Evolutionary conservation across 192 early-diverging fungal genomes (phyloP), one percentile per base, ranked within the genome.

Genomic region (Coemansia sp.): DNA sequence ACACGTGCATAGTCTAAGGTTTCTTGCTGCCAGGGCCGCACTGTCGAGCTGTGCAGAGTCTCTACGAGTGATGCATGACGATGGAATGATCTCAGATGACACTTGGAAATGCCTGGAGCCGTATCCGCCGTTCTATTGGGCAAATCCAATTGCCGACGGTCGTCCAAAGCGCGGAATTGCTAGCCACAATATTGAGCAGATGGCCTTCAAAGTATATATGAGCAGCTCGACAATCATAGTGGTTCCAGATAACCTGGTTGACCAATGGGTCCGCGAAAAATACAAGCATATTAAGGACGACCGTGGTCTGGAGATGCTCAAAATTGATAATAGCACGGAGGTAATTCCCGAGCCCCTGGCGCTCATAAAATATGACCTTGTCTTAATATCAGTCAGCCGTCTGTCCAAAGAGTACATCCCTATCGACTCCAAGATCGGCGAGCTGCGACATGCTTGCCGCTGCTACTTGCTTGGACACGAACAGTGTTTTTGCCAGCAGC

Each of bases 241-340:
- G 47, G 89, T 91, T n/a, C 90, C 90, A 3, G 90, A 91, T 66
- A 88, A 87, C 47, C 64, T 94, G 8, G 63, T 89, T 4, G 87
- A 85, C 11, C 92, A 94, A 62, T 94, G 92, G 92, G 69, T 71
- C 12, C 80, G 73, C n/a, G 90, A 94, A 73, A 82, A 92, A 23
- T 89, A 90, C 75, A 91, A 90, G 70, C 83, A 85, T 58, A 58
- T 68, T 8, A 59, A 68, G 50, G 70, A 74, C 15, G 43, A 50
- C 14, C 32, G 60, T 22, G 77, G 74, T 0, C 43, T 76, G n/a
- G 75, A 75, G 27, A 45, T 67, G 49, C 89, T 90, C 62, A 87
- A 85, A 17, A 48, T 92, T 17, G 73, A 80, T 59, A 69, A 77
- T 51, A 64, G 56, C 49, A 65, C 67, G 12, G 66, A 76, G 19